A percentile compares a stretch with the other conserved stretches of the same genome.
Conservation (phyloP, 1,284 basidiomycete species). For the Filobasidium uniguttulatum region DNA sequence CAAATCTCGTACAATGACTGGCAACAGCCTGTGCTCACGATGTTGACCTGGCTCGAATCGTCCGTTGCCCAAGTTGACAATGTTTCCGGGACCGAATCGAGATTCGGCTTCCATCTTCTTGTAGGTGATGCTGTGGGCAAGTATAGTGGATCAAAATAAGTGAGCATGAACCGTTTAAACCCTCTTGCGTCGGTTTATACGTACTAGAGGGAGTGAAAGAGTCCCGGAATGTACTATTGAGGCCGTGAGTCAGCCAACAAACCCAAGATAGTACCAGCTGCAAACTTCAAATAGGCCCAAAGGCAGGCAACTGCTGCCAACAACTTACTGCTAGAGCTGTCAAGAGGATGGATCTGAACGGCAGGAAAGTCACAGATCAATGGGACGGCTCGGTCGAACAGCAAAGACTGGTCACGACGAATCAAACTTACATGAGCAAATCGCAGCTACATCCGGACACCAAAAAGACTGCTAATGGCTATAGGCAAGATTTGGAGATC, state of each 20-base stretch:
- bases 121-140: slow-evolving; percentile 42
- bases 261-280: slow-evolving; percentile 15
- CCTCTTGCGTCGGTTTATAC: too few relatives aligned
- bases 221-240: slow-evolving; percentile 26
- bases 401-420: not conserved
- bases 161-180: not conserved
- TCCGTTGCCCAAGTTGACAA: slow-evolving; percentile 38
- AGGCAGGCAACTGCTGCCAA: too few relatives aligned
- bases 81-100: slow-evolving; percentile 53
- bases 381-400: not conserved
- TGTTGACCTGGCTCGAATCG: slow-evolving; percentile 20
- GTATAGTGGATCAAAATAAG: not conserved
- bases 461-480: slow-evolving; percentile 47
- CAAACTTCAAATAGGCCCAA: slow-evolving; percentile 14
- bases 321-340: slow-evolving; percentile 17
- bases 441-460: slow-evolving; percentile 66
- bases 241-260: not conserved
- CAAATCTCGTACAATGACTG: too few relatives aligned
- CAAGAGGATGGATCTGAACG: slow-evolving; percentile 14
- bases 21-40: too few relatives aligned
- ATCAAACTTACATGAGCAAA: slow-evolving; percentile 46
- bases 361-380: slow-evolving; percentile 41
- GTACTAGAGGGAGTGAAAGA: slow-evolving; percentile 42
- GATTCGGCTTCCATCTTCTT: slow-evolving; percentile 67
- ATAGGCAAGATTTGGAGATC: not conserved